phyloP scores from a whole-genome alignment of 257 asterid genomes.

The Salvia miltiorrhiza region DNA sequence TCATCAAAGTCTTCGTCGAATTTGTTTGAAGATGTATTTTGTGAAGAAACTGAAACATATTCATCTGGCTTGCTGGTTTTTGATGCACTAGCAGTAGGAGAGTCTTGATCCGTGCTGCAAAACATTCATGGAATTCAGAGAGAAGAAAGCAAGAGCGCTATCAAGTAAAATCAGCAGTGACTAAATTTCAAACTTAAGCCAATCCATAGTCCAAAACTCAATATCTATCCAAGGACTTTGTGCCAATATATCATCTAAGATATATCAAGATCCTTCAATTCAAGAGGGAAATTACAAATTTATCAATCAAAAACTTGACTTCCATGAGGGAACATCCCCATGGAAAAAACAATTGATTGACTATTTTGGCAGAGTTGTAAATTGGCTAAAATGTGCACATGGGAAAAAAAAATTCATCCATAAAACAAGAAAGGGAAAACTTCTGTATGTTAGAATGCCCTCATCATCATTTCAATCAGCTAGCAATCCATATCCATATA shows the following conservation, averaged over 20 bases:
- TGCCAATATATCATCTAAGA: conserved; percentile 12
- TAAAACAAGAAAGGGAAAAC: not conserved
- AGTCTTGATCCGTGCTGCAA: conserved; percentile 50
- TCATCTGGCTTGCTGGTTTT: conserved; percentile 45
- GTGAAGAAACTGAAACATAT: conserved; percentile 46
- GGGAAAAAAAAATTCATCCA: conserved; percentile 4
- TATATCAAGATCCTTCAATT: not conserved
- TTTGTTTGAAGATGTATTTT: conserved; percentile 41
- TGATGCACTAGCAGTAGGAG: conserved; percentile 38
- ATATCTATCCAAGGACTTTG: not conserved
- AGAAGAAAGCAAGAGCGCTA: conserved; percentile 13
- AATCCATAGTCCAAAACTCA: not conserved
- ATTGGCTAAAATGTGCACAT: not conserved
- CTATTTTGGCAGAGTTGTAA: not conserved
- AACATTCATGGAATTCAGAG: conserved; percentile 26
- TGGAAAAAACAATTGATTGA: not conserved
- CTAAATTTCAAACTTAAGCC: conserved; percentile 6
- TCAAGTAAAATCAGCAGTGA: conserved; percentile 1
- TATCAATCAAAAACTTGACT: conserved; percentile 8
- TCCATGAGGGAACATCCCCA: conserved; percentile 4
- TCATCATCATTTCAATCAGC: conserved; percentile 1
- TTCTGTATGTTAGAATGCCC: not conserved
- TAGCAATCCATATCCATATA: not conserved
- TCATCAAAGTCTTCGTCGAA: conserved; percentile 84
- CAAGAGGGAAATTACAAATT: conserved; percentile 10